Conservation (phyloP, 768 basidiomycete species). For the Boletellus ananas region DNA sequence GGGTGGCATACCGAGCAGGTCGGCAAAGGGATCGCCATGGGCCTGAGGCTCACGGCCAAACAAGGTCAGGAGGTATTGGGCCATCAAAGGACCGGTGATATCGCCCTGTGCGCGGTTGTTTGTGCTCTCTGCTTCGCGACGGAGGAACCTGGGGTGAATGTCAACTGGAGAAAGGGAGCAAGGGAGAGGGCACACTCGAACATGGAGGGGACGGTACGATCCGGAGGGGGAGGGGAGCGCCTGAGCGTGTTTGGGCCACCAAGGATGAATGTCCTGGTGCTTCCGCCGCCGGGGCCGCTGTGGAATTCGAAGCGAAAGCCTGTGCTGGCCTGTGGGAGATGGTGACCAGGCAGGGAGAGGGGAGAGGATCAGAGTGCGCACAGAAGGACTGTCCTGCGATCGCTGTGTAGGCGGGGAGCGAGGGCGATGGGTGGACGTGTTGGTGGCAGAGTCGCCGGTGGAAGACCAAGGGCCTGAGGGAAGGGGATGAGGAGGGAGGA, state of each 20-base stretch:
- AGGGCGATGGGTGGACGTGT: constrained; percentile 6
- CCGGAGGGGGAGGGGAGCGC: constrained; percentile 26
- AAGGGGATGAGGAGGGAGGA: background rate
- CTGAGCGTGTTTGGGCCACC: constrained; percentile 32
- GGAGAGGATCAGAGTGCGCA: background rate
- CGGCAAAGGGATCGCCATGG: constrained; percentile 40
- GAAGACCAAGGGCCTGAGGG: constrained; percentile 5
- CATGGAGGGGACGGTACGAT: constrained; percentile 38
- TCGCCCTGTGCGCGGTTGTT: constrained; percentile 28
- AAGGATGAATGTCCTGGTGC: constrained; percentile 35
- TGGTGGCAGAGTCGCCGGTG: background rate
- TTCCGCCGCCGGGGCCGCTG: constrained; percentile 25
- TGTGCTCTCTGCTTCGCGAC: constrained; percentile 21
- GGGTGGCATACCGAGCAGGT: constrained; percentile 43
- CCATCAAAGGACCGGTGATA: constrained; percentile 63
- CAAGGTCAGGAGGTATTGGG: constrained; percentile 67
- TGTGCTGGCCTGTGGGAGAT: constrained; percentile 10
- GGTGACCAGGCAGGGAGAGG: background rate
- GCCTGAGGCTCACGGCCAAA: constrained; percentile 36
- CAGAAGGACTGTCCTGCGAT: constrained; percentile 14
- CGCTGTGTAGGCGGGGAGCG: constrained; percentile 15
- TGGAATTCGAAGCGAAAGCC: constrained; percentile 37
- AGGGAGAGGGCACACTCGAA: constrained; percentile 43
- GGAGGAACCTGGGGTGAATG: constrained; percentile 32
- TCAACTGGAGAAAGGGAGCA: background rate